These are phyloP conservation scores for Cyclaneusma minus DNA, from an alignment of 2,329 filamentous ascomycete genomes.

Conservation along the genomic window DNA sequence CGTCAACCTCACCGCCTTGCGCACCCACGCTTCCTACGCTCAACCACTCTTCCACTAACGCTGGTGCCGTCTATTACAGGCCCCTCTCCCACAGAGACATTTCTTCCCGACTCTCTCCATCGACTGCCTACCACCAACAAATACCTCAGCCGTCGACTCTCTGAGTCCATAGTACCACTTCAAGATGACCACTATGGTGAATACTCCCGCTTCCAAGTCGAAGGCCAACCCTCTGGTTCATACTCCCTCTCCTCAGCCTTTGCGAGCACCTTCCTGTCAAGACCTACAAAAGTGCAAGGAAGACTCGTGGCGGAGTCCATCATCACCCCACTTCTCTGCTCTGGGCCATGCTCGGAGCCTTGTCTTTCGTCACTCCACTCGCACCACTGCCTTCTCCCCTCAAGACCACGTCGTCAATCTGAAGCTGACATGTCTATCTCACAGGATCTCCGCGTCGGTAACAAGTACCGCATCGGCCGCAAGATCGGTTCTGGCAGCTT, in stretches of 20 bases:
- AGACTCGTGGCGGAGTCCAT: conserved; percentile 7
- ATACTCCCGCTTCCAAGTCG: conserved; percentile 21
- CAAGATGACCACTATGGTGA: conserved; percentile 49
- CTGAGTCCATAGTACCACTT: conserved; percentile 19
- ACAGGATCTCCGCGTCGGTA: conserved; percentile 95
- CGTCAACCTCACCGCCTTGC: too few relatives aligned
- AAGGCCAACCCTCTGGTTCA: conserved; percentile 21
- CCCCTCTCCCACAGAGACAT: too few relatives aligned
- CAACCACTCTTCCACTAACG: too few relatives aligned
- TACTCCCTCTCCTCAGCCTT: conserved; percentile 22
- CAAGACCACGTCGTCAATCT: too few relatives aligned
- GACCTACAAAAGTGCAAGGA: conserved; percentile 6
- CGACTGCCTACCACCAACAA: conserved; percentile 1
- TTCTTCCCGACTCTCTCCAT: too few relatives aligned
- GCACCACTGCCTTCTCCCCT: conserved; percentile 1
- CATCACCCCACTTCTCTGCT: conserved; percentile 5
- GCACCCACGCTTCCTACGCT: too few relatives aligned
- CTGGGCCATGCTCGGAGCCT: conserved; percentile 11
- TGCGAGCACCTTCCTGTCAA: conserved; percentile 16
- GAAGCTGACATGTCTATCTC: conserved; percentile 2
- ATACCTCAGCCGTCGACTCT: conserved; percentile 2
- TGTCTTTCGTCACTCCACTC: conserved; percentile 8
- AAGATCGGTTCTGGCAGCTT: conserved; percentile 98
- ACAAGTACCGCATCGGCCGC: conserved; percentile 98
- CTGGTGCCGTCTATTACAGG: too few relatives aligned